Evolutionary conservation across 2,329 filamentous ascomycete genomes (phyloP), one percentile per base, ranked within the genome.

Genomic region (Colletotrichum tropicicola): DNA sequence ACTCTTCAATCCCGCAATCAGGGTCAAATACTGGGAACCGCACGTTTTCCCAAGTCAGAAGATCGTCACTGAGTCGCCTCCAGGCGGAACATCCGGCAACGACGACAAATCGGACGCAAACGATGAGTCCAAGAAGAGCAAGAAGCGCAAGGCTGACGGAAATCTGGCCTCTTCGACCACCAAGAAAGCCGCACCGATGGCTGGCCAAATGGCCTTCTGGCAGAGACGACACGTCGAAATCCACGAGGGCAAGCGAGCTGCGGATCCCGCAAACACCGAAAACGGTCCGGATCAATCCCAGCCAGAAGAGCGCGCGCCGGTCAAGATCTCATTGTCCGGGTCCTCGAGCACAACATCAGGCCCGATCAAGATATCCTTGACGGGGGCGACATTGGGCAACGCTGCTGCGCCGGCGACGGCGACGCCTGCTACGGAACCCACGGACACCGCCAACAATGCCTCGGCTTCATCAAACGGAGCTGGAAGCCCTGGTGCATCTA

Each of bases 11-110:
- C 83, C 89, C 2, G 81, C 84, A 0, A 77, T 92, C 61, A 88
- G 88, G 65, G 83, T 94, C 43, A 89, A 89, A 72, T 95, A 95
- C 75, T 93, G 92, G 86, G 92, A 94, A 71, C 85, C 89, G 54
- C 87, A 89, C 23, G 90, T 89, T 2, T 95, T 92, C 71, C 89
- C 89, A 1, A 92, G 84, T 45, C 87, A 91, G 69, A 79, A 88
- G 37, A 77, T 87, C 2, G 81, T 92, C 4, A 85, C 87, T n/a
- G 74, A 81, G 4, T 80, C 83, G 17, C 81, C 85, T 13, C 78
- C 83, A 0, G 78, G 81, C 41, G 69, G 75, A 39, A 63, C 78
- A 28, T 78, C 77, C 56, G 66, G 80, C 2, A 81, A 82, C n/a
- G 76, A 75, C 28, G 72, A 74, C 28, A 73, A 75, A 17, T 78